Evolutionary conservation across 2,329 filamentous ascomycete genomes (phyloP).

Genomic region (Penicillium sp.): DNA sequence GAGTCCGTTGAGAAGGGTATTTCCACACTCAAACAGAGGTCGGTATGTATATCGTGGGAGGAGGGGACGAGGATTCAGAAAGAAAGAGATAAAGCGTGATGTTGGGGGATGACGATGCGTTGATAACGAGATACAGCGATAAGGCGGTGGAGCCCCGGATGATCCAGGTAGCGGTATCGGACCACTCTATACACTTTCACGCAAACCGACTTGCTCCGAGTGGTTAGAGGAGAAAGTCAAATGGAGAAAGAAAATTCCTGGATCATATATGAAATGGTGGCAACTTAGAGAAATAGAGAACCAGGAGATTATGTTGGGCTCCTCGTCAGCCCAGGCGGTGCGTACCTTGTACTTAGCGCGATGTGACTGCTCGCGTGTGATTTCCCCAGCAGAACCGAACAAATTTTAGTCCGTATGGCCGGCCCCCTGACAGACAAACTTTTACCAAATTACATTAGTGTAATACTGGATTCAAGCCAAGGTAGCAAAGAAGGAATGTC

Average conservation of each 20-base stretch:
- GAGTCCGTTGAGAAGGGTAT: background rate
- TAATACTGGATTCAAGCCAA: background rate
- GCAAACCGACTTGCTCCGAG: background rate
- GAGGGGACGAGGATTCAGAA: background rate
- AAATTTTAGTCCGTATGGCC: background rate
- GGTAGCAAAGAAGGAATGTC: background rate
- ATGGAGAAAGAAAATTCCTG: background rate
- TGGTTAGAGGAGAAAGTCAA: background rate
- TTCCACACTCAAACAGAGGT: background rate
- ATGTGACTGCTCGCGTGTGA: constrained; percentile 23
- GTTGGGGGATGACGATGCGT: constrained; percentile 16
- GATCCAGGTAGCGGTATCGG: constrained; percentile 19
- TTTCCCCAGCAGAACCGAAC: background rate
- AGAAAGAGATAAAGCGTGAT: constrained; percentile 4
- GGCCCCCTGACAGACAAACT: background rate
- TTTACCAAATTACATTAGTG: background rate
- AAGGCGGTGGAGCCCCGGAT: constrained; percentile 14
- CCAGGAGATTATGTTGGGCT: background rate
- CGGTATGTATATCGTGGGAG: background rate
- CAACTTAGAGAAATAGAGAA: background rate
- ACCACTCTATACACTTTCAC: constrained; percentile 3
- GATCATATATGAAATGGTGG: background rate
- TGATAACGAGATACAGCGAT: constrained; percentile 15
- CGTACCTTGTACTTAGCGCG: background rate
- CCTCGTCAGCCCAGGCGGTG: constrained; percentile 1